Base-by-base conservation (phyloP, 2,329 filamentous ascomycete genomes). In the Pseudonectria buxi region DNA sequence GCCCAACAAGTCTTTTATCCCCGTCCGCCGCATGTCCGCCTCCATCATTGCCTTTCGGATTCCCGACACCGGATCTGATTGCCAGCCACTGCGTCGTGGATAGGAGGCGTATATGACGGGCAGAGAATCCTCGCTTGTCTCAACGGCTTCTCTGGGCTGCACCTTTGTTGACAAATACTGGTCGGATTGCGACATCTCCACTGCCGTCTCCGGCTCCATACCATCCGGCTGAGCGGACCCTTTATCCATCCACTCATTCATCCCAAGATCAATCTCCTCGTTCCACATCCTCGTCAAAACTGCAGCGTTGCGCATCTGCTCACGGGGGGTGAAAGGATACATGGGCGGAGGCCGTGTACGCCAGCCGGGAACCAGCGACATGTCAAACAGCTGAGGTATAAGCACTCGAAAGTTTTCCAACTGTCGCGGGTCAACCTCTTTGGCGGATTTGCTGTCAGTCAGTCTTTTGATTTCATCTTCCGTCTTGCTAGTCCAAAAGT, bases 311-410 rank as follows among this genome's bases (percentile, higher is more conserved):
- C 70, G 71, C 46, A 74, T 58, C 43, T 78, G 68, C 43, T 75
- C 72, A 3, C 67, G 62, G 26, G 62, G 61, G 11, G 58, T 65
- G 45, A 73, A 70, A 10, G 69, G 69, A 11, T 39, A 44, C 2
- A 68, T 61, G 2, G 71, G 64, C 3, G 49, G 35, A 0, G 64
- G 63, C 3, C 74, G 64, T 9, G 57, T 56, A 6, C 62, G 53
- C 68, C 74, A 79, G 2, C 69, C 74, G 0, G 75, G 74, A 0
- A 69, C 58, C 2, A 78, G 51, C 0, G 72, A 70, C 3, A 74
- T 63, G 46, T 78, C 75, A 33, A 76, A 64, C 3, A 75, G 51
- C 26, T 62, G 58, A 0, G 75, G 72, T 10, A 78, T 57, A 9
- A 78, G 46, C 14, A 78, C 53, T 2, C 66, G 63, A 42, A 79